Evolutionary conservation across 495 filamentous ascomycete species (phyloP).

Genomic region (Aspergillus kassunensis): DNA sequence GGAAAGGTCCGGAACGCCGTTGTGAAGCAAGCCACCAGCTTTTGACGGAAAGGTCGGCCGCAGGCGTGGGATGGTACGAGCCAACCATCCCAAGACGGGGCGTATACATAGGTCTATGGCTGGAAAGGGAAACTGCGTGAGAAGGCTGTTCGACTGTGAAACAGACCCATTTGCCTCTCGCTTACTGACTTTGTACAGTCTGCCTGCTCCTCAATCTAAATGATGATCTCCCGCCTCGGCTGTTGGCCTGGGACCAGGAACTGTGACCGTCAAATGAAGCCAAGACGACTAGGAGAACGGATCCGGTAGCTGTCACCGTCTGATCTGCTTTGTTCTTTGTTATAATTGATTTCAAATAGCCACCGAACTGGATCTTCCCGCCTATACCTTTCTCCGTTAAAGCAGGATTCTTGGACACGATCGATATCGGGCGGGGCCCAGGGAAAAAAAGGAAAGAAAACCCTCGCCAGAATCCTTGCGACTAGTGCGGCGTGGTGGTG

Average conservation of each 20-base stretch:
- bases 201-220: constrained; percentile 11
- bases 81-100: not conserved
- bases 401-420: not conserved
- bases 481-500: constrained; percentile 14
- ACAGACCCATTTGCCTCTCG: not conserved
- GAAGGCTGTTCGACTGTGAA: not conserved
- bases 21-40: constrained; percentile 1
- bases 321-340: not conserved
- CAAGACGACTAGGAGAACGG: constrained; percentile 1
- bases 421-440: not conserved
- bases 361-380: not conserved
- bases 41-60: not conserved
- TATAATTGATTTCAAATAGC: not conserved
- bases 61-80: not conserved
- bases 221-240: constrained; percentile 19
- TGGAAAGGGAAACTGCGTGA: not conserved
- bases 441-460: constrained; percentile 3
- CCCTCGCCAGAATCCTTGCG: not conserved
- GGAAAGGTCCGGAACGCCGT: not conserved
- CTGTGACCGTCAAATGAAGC: not conserved
- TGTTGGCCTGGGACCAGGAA: constrained; percentile 1
- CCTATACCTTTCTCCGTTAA: constrained; percentile 3
- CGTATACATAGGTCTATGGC: not conserved
- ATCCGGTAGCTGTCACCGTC: not conserved
- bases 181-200: constrained; percentile 8